Base-by-base conservation (phyloP, 345 rosid genomes). In the Pistacia integerrima region DNA sequence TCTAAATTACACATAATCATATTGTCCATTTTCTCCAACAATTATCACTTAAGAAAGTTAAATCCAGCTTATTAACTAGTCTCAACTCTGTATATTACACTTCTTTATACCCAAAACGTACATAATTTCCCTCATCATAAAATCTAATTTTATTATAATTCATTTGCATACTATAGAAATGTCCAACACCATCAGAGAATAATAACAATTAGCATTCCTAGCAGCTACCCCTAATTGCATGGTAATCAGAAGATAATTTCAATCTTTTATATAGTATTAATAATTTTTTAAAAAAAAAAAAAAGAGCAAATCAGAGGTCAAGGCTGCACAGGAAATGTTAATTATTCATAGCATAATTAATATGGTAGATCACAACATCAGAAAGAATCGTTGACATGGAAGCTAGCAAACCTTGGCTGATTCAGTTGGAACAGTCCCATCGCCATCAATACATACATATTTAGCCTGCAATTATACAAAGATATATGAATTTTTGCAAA, bases 351-450 rank as follows among this genome's bases (percentile, higher is more conserved):
- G 20, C 14, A 11, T 41, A 46, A 30, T 57, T 25, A 35, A 57
- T 44, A 69, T 46, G 5, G 52, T 12, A 60, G 44, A 74, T 12
- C 35, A 58, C 63, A 67, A 65, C 12, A 64, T 64, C 60, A 58
- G 30, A 28, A 67, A 51, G 52, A 46, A 54, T 33, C 3, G 33
- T 8, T 12, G 57, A 20, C 57, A 11, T 13, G 16, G 61, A 56
- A 48, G 66, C 20, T 54, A 74, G 71, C 89, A 78, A 80, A 94
- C 99, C 97, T 84, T 90, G 54, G 98, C 89, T 67, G 99, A 93
- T 82, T 95, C 94, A 12, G 85, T 77, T 6, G 99, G 98, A 81
- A 95, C 99, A 76, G 99, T 95, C 65, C 99, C 99, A 80, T 93
- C 99, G 35, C 99, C 98, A 72, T 95, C 97, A 63, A 93, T 89